Percentiles rank a stretch among this genome's conserved stretches.
These are phyloP conservation scores for Tulasnella sp. DNA, from an alignment of 768 basidiomycete species.

Conservation along the genomic window DNA sequence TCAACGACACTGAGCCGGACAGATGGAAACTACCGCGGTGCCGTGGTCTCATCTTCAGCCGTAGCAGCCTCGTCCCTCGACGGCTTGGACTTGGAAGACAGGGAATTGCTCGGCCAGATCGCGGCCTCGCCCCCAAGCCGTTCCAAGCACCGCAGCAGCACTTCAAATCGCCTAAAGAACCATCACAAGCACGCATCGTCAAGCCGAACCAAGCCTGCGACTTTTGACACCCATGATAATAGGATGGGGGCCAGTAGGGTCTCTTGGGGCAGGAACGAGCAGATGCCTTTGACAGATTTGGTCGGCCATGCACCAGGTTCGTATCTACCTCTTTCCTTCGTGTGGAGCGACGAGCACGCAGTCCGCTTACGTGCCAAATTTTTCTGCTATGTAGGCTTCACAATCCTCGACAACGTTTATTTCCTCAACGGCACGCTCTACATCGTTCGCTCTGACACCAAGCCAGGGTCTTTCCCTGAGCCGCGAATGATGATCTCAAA, in stretches of 20 bases:
- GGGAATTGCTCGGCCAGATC: neutral
- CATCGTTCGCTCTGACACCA: slow-evolving; percentile 64
- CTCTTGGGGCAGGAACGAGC: neutral
- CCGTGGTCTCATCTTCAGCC: neutral
- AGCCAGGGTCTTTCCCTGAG: slow-evolving; percentile 58
- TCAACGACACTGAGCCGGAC: neutral
- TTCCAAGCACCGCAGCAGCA: neutral
- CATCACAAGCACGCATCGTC: neutral
- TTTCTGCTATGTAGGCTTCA: slow-evolving; percentile 57
- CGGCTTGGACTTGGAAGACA: neutral
- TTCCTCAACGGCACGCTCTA: slow-evolving; percentile 73
- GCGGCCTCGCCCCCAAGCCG: neutral
- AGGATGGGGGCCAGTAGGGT: neutral
- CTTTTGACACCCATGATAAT: neutral
- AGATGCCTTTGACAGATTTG: neutral
- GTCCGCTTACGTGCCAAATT: neutral
- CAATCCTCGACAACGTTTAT: slow-evolving; percentile 77
- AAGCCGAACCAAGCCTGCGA: neutral
- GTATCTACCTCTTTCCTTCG: neutral
- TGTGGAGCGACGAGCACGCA: neutral
- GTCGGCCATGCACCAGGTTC: slow-evolving; percentile 16
- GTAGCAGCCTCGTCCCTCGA: neutral
- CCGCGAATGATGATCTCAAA: slow-evolving; percentile 62
- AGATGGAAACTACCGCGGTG: neutral
- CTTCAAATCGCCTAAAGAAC: neutral